Percentiles rank a stretch among this genome's conserved stretches.
phyloP scores from a whole-genome alignment of 257 asterid genomes.

The Solanum ahanhuiri region DNA sequence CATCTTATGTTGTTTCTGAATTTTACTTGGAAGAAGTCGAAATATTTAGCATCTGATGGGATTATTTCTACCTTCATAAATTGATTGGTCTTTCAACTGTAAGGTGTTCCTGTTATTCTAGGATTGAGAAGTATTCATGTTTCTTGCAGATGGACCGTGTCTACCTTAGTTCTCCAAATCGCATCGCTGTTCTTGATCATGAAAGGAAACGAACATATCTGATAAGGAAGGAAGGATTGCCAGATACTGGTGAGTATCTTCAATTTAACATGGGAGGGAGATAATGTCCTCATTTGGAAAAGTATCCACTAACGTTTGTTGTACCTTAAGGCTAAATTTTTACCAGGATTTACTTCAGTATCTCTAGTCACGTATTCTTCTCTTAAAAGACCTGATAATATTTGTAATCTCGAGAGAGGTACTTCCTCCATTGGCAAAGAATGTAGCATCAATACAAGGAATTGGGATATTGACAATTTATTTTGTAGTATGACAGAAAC shows the following conservation, averaged over 20 bases:
- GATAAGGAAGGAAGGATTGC: conserved; percentile 75
- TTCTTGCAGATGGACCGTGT: conserved; percentile 72
- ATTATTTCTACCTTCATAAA: not conserved
- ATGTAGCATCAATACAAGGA: not conserved
- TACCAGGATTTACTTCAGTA: not conserved
- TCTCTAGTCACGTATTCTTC: not conserved
- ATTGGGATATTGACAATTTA: not conserved
- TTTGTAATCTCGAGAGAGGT: not conserved
- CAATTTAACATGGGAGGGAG: not conserved
- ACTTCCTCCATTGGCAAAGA: not conserved
- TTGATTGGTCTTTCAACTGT: not conserved
- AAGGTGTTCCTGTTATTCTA: not conserved
- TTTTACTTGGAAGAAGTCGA: not conserved
- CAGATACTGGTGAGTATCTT: conserved; percentile 57
- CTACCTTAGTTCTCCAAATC: conserved; percentile 58
- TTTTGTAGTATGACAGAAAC: not conserved
- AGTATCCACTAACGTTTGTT: not conserved
- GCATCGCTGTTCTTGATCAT: conserved; percentile 78
- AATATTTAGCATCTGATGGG: not conserved
- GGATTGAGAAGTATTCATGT: not conserved
- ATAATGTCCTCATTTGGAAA: not conserved
- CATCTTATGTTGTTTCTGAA: not conserved
- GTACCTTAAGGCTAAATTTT: not conserved
- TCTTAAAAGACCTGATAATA: not conserved
- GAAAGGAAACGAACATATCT: conserved; percentile 80